Evolutionary conservation across 139 green algal genomes (phyloP), one percentile per base, ranked within the genome.

Genomic region (Coelastrella sp.): DNA sequence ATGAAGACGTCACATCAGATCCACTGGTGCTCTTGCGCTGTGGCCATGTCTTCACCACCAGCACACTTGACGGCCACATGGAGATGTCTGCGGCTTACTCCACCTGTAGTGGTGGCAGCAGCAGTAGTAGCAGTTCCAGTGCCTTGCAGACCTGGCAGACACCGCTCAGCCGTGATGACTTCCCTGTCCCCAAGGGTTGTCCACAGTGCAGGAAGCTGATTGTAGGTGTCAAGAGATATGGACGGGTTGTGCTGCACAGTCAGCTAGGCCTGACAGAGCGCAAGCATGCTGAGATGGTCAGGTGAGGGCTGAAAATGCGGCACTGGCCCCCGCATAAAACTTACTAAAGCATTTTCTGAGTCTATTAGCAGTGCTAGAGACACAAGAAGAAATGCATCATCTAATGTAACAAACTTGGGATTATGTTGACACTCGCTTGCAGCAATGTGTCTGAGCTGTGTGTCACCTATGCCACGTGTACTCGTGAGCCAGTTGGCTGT

Each of bases 11-110:
- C 32, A 91, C 93, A 13, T 65, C 85, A 5, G 94, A 95, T 77
- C 95, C 95, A 11, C 80, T 97, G 59, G 11, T 97, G 20, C 80
- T 94, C 74, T 92, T 97, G 75, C 58, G 56, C 3, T 97, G 95
- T 89, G 93, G 95, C 65, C 95, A 97, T 79, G 87, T 78, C 23
- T 92, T 97, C n/a, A 88, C 96, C 11, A 96, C 80, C 71, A 95
- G 80, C 68, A 92, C 90, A 14, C 64, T 98, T 68, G 96, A 98
- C 80, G 94, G 95, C 81, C 60, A 73, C 57, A 80, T 88, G 83
- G 66, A 56, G 11, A 66, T 88, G 65, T 5, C 23, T 8, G 47
- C 14, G 5, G 83, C 66, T 10, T 88, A 88, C 47, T 60, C 47
- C 4, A 58, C 2, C 47, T 66, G n/a, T 54, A 83, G 54, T 32